Evolutionary conservation across 2,329 filamentous ascomycete species (phyloP).

Genomic region (Ramularia endophylla): DNA sequence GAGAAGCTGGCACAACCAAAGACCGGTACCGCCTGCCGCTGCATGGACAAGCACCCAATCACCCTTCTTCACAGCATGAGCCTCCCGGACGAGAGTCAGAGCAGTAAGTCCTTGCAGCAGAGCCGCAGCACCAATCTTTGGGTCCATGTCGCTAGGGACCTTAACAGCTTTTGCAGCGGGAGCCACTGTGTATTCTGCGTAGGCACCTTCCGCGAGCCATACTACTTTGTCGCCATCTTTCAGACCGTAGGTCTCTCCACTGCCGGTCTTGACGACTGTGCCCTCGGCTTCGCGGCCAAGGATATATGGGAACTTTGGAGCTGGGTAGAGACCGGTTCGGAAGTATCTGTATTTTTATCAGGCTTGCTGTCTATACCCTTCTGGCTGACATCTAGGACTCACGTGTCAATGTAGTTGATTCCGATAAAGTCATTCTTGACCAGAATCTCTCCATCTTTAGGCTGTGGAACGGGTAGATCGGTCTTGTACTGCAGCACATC

Average conservation of each 20-base stretch:
- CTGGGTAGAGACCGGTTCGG: constrained; percentile 73
- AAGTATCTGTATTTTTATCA: constrained; percentile 56
- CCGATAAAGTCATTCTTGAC: constrained; percentile 76
- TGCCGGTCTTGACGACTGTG: constrained; percentile 57
- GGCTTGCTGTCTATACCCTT: background rate
- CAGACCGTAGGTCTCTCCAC: constrained; percentile 49
- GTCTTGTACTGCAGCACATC: constrained; percentile 67
- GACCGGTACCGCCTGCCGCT: constrained; percentile 74
- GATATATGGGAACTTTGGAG: constrained; percentile 62
- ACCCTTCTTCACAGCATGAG: constrained; percentile 62
- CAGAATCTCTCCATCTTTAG: constrained; percentile 65
- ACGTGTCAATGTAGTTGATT: constrained; percentile 86
- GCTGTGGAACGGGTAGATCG: constrained; percentile 64
- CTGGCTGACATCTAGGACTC: constrained; percentile 17
- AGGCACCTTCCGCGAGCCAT: constrained; percentile 54
- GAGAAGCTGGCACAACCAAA: constrained; percentile 70
- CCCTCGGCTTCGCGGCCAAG: constrained; percentile 77
- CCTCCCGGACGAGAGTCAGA: constrained; percentile 70
- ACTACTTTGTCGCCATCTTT: constrained; percentile 64
- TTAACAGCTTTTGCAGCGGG: constrained; percentile 51
- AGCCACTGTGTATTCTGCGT: constrained; percentile 55
- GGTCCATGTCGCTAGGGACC: constrained; percentile 57
- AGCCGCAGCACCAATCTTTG: constrained; percentile 60
- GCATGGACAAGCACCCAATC: constrained; percentile 83
- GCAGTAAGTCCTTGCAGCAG: constrained; percentile 81